phyloP scores from a whole-genome alignment of 257 asterid genomes.

The Vinca minor region DNA sequence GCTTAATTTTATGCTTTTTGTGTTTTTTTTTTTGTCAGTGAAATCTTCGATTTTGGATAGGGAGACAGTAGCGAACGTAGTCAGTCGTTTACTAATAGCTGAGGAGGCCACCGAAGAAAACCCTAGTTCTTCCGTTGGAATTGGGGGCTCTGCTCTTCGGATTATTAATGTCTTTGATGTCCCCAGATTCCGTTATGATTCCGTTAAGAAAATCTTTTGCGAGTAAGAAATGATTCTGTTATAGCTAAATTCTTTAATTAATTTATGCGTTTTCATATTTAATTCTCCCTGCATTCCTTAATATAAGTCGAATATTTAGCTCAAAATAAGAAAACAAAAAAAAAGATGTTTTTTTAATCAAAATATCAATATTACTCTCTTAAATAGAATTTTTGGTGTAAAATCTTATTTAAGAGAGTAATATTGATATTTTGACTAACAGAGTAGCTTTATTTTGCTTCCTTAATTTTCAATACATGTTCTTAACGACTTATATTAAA shows the following conservation, averaged over 20 bases:
- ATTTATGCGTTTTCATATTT: not conserved
- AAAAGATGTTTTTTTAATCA: not conserved
- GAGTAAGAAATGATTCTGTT: constrained; percentile 31
- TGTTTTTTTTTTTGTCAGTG: constrained; percentile 28
- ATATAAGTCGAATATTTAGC: not conserved
- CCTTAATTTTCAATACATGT: too few species aligned
- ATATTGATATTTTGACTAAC: too few species aligned
- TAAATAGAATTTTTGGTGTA: too few species aligned
- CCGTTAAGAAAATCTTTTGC: constrained; percentile 60
- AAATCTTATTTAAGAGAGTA: too few species aligned
- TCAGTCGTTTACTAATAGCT: constrained; percentile 44
- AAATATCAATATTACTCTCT: too few species aligned
- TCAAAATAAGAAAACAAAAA: too few species aligned
- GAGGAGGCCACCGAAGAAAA: constrained; percentile 53
- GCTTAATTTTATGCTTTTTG: too few species aligned
- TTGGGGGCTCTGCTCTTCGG: constrained; percentile 51
- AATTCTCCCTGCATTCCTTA: not conserved
- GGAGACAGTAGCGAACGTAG: constrained; percentile 59
- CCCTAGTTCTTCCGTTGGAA: constrained; percentile 27
- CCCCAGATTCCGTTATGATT: constrained; percentile 68
- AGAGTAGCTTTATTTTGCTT: too few species aligned
- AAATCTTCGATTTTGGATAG: constrained; percentile 81
- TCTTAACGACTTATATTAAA: too few species aligned
- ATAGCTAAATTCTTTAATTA: not conserved
- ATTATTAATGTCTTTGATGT: constrained; percentile 65